A percentile compares a stretch with the other conserved stretches of the same genome.
Evolutionary conservation across 73 alveolate genomes (phyloP).

Genomic region (Durusdinium trenchii): DNA sequence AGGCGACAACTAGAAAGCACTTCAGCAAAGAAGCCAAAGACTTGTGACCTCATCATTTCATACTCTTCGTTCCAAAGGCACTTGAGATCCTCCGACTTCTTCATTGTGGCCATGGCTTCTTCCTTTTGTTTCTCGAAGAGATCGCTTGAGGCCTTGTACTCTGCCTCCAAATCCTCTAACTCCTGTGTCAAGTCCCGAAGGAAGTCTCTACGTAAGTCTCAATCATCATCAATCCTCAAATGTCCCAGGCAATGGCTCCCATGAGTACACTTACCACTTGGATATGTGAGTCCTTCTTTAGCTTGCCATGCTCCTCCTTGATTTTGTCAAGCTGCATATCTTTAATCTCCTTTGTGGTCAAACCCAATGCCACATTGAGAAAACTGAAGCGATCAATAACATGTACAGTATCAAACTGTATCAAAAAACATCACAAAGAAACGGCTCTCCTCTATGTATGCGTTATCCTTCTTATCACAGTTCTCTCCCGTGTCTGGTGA

Average conservation of each 20-base stretch:
- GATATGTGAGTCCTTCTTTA: constrained; percentile 54
- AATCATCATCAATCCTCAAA: too few relatives aligned
- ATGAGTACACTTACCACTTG: too few relatives aligned
- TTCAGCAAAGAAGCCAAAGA: too few relatives aligned
- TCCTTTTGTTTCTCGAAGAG: constrained; percentile 87
- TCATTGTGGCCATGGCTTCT: constrained; percentile 90
- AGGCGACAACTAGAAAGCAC: too few relatives aligned
- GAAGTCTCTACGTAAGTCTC: not conserved
- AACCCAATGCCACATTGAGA: not conserved
- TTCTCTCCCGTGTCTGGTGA: constrained; percentile 80
- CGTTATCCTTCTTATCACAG: constrained; percentile 82
- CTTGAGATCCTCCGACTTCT: constrained; percentile 76
- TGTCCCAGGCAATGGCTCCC: too few relatives aligned
- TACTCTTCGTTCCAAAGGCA: not conserved
- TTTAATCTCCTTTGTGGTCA: constrained; percentile 36
- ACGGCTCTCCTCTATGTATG: constrained; percentile 46
- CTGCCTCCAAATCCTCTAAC: constrained; percentile 61
- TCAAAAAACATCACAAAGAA: not conserved
- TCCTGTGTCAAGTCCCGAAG: not conserved
- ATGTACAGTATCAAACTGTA: not conserved
- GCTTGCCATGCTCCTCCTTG: constrained; percentile 42
- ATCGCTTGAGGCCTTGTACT: constrained; percentile 50
- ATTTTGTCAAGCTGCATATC: constrained; percentile 33
- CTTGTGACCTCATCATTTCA: not conserved
- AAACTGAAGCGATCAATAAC: not conserved